Evolutionary conservation across 2,329 filamentous ascomycete genomes (phyloP), one percentile per base, ranked within the genome.

Genomic region (Curvularia sp.): DNA sequence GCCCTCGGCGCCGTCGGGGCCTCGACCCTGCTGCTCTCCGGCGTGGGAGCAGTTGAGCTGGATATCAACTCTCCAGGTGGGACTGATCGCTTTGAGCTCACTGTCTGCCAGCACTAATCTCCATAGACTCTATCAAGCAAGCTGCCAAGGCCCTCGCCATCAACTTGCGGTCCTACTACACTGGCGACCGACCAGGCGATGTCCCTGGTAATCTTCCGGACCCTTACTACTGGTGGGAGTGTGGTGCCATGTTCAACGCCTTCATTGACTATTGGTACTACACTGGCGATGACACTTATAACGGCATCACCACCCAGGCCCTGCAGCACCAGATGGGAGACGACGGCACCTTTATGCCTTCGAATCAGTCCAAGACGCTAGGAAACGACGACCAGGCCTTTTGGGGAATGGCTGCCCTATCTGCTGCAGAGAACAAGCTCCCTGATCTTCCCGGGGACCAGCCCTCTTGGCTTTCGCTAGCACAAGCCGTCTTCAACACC

Each of bases 261-360:
- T 67, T 79, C 46, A 72, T 79, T 50, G 76, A 79, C 54, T 79
- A 79, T 66, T 79, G 76, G 76, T 76, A 78, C 61, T 79, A 79
- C 61, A 79, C 77, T 4, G 77, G 77, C 48, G 77, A 79, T 59
- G 64, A 72, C 44, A 65, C 70, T 51, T 79, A 77, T 63, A 79
- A 79, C 55, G 62, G 60, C 31, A 78, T 78, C 46, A 77, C 73
- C 1, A 60, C 59, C 4, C 75, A 78, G 62, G 92, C 85, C 12
- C 83, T 96, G 66, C 82, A 93, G 47, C 88, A 85, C 73, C 92
- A 96, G 76, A 86, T 89, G 53, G 91, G 91, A 53, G 83, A 86
- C 2, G 83, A 89, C 70, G 80, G 86, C 57, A 88, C 94, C 71
- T 95, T 90, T 74, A 93, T 94, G 87, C 90, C 92, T 5, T 81